These are phyloP conservation scores for Talinum fruticosum DNA, from an alignment of 148 eudicot species.

Conservation along the genomic window DNA sequence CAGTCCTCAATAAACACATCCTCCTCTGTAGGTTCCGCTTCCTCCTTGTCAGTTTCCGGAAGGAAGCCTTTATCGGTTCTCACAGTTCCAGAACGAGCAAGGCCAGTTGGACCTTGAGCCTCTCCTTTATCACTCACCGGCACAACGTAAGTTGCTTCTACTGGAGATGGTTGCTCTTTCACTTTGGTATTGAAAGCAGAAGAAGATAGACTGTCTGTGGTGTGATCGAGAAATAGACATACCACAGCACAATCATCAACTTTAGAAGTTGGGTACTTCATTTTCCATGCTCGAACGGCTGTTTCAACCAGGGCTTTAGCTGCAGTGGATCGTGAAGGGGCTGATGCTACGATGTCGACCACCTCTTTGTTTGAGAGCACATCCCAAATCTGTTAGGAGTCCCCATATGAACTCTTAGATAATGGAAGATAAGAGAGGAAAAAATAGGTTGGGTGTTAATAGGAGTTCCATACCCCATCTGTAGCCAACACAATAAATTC, in stretches of 20 bases:
- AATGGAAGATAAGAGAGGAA: neutral
- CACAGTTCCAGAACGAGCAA: slow-evolving; percentile 32
- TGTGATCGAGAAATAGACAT: slow-evolving; percentile 72
- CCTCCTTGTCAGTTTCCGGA: slow-evolving; percentile 28
- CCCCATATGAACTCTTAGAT: neutral
- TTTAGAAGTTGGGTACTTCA: slow-evolving; percentile 81
- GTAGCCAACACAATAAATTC: slow-evolving; percentile 85
- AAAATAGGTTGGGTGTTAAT: neutral
- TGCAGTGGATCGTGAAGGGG: slow-evolving; percentile 53
- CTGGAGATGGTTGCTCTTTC: slow-evolving; percentile 28
- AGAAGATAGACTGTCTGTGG: slow-evolving; percentile 32
- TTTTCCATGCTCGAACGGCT: slow-evolving; percentile 78
- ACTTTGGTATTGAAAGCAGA: slow-evolving; percentile 34
- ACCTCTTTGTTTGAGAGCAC: slow-evolving; percentile 87
- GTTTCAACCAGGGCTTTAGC: slow-evolving; percentile 67
- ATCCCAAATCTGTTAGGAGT: slow-evolving; percentile 69
- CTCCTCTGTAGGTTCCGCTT: slow-evolving; percentile 23
- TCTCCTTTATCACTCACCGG: slow-evolving; percentile 21
- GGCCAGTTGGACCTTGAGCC: slow-evolving; percentile 22
- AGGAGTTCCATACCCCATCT: slow-evolving; percentile 62
- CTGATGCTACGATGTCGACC: slow-evolving; percentile 60
- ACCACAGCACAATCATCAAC: slow-evolving; percentile 92
- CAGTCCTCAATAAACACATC: slow-evolving; percentile 45
- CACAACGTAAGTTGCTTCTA: slow-evolving; percentile 7
- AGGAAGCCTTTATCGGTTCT: slow-evolving; percentile 28